Evolutionary conservation across 106 monocot genomes (phyloP), one percentile per base, ranked within the genome.

Genomic region (Dioscorea alata): DNA sequence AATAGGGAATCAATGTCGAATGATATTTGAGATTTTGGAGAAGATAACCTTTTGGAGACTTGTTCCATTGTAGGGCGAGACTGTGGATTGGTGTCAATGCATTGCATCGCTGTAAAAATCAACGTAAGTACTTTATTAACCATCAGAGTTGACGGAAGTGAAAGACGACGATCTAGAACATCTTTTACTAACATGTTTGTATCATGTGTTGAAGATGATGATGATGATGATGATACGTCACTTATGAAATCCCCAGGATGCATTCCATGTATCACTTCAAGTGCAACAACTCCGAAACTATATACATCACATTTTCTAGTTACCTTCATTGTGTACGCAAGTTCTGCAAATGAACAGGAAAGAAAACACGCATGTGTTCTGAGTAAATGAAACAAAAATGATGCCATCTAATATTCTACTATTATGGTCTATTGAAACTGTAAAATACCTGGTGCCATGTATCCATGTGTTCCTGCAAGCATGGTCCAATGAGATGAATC

Each of bases 401-500:
- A n/a, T 34, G 28, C 28, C 28, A 28, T 28, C 3, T 1, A 28
- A 1, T 28, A 28, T n/a, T n/a, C n/a, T n/a, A n/a, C n/a, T n/a
- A n/a, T n/a, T 28, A 28, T 28, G 28, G 28, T 28, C 28, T 28
- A 3, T 3, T 28, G 28, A 28, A 28, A 28, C 1, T 16, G 5
- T n/a, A n/a, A n/a, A n/a, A 20, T 64, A 78, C 78, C 78, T 78
- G 78, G 78, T 0, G 77, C 71, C 31, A 72, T 16, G n/a, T 78
- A 78, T 50, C 78, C 78, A 60, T 17, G 72, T 25, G 78, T 78
- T 2, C 72, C 78, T 14, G 60, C 78, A 23, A 78, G 33, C 19
- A n/a, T 23, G 33, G 23, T 71, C 71, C 71, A 71, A 33, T 71
- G 65, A 17, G 71, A 76, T 28, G 65, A 71, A 58, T 77, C 70